A percentile compares a stretch with the other conserved stretches of the same genome.
Evolutionary conservation across 176 grass and related monocot species (phyloP).

Genomic region (Urochloa ruziziensis): DNA sequence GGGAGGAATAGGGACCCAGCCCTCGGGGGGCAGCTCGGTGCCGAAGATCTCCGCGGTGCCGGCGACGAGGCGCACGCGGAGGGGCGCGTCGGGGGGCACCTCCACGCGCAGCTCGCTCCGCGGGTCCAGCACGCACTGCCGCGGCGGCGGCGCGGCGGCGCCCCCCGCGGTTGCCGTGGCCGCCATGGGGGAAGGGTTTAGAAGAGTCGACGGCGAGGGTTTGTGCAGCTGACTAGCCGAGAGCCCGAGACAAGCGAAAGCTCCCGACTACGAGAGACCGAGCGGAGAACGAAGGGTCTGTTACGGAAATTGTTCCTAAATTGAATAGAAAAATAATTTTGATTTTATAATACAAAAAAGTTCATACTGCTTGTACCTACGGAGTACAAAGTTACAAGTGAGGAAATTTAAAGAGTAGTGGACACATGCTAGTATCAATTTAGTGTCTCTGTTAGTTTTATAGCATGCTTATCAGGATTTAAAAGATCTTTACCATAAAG

Average conservation of each 20-base stretch:
- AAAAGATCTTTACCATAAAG: too few species aligned
- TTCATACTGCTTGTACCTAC: too few species aligned
- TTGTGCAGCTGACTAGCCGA: too few species aligned
- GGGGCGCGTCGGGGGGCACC: constrained; percentile 61
- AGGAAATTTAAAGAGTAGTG: too few species aligned
- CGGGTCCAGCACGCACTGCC: constrained; percentile 61
- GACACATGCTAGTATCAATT: too few species aligned
- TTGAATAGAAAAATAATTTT: too few species aligned
- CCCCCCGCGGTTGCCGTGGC: constrained; percentile 10
- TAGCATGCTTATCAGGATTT: too few species aligned
- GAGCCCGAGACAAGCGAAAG: background rate
- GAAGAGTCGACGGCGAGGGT: constrained; percentile 11
- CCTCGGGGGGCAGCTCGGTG: constrained; percentile 78
- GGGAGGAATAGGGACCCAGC: constrained; percentile 77
- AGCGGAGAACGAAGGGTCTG: background rate
- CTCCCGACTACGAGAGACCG: too few species aligned
- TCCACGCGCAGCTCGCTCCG: constrained; percentile 89
- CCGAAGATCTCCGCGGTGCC: constrained; percentile 95
- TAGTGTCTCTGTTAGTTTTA: too few species aligned
- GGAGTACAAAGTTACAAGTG: too few species aligned
- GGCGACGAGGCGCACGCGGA: constrained; percentile 72
- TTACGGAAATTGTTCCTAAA: too few species aligned
- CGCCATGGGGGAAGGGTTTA: constrained; percentile 7
- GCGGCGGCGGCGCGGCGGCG: constrained; percentile 27
- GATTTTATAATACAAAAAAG: too few species aligned